Percentiles rank a stretch among this genome's conserved stretches.
Conservation (phyloP, 805 yeast genomes). For the Wickerhamomyces chaumierensis region DNA sequence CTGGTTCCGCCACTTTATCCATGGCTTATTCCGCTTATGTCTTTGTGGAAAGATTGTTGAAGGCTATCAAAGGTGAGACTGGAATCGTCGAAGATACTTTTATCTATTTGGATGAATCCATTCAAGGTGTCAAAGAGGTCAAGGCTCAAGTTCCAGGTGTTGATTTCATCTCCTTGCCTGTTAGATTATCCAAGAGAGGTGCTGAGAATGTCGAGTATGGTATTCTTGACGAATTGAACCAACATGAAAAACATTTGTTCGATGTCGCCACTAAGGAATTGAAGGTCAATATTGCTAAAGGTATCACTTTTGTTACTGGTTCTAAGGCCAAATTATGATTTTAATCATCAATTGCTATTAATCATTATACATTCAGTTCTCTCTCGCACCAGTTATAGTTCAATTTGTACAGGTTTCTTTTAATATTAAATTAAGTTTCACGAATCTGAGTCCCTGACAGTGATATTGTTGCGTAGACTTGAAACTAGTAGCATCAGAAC, state of each 20-base stretch:
- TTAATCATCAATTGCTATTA: no score
- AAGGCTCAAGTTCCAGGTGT: conserved; percentile 14
- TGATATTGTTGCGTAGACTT: no score
- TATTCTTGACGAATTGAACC: conserved; percentile 36
- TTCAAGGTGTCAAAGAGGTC: conserved; percentile 15
- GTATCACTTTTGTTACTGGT: conserved; percentile 32
- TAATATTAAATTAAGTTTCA: no score
- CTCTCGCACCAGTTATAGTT: no score
- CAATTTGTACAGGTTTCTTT: no score
- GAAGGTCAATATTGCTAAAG: conserved; percentile 46
- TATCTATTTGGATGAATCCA: conserved; percentile 33
- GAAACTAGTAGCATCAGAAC: no score
- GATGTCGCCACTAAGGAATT: conserved; percentile 44
- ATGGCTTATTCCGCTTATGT: conserved; percentile 93
- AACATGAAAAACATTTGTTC: conserved; percentile 45
- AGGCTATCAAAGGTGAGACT: conserved; percentile 21
- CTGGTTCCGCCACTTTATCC: conserved; percentile 89
- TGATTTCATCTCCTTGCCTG: conserved; percentile 53
- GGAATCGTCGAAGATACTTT: conserved; percentile 35
- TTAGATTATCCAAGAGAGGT: conserved; percentile 42
- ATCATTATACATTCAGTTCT: not conserved
- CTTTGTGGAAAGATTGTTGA: conserved; percentile 44
- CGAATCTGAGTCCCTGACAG: no score
- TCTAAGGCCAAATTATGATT: conserved; percentile 15
- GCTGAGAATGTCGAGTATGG: conserved; percentile 42